Conservation (phyloP, 2,329 filamentous ascomycete genomes). For the Drechslerella dactyloides region DNA sequence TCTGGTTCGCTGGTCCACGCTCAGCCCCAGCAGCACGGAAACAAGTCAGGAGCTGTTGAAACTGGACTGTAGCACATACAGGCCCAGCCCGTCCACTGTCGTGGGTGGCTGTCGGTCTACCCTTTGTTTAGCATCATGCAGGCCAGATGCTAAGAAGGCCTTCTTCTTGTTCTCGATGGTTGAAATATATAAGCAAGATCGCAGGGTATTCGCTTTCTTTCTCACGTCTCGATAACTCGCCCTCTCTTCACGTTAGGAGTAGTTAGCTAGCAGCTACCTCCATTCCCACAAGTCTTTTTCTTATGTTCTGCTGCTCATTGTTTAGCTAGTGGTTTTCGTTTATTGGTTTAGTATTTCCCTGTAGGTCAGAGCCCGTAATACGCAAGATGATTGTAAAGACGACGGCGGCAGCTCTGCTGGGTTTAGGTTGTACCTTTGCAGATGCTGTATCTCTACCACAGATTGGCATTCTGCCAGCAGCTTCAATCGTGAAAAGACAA, state of each 20-base stretch:
- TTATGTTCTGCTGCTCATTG: conserved; percentile 4
- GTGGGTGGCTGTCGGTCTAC: no score
- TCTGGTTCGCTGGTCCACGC: conserved; percentile 35
- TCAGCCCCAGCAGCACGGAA: conserved; percentile 40
- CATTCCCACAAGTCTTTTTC: neutral
- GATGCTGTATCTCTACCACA: conserved; percentile 32
- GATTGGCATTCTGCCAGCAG: conserved; percentile 10
- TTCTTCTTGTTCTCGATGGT: neutral
- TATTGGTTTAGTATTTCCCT: conserved; percentile 9
- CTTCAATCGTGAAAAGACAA: conserved; percentile 8
- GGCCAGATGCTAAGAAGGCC: conserved; percentile 4
- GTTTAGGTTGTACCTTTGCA: conserved; percentile 22
- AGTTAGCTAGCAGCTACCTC: neutral
- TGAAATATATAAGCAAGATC: conserved; percentile 48
- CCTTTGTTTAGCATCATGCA: conserved; percentile 16
- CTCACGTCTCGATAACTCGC: neutral
- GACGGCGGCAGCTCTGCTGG: conserved; percentile 34
- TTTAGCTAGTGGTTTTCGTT: conserved; percentile 2
- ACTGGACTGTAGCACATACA: conserved; percentile 29
- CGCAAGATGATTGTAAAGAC: conserved; percentile 27
- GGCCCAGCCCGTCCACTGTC: conserved; percentile 7
- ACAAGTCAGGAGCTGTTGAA: conserved; percentile 31
- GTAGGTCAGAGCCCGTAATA: no score
- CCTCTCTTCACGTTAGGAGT: neutral
- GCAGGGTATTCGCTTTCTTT: conserved; percentile 30